phyloP scores from a whole-genome alignment of 805 yeast genomes.

The Yamadazyma insecticola region DNA sequence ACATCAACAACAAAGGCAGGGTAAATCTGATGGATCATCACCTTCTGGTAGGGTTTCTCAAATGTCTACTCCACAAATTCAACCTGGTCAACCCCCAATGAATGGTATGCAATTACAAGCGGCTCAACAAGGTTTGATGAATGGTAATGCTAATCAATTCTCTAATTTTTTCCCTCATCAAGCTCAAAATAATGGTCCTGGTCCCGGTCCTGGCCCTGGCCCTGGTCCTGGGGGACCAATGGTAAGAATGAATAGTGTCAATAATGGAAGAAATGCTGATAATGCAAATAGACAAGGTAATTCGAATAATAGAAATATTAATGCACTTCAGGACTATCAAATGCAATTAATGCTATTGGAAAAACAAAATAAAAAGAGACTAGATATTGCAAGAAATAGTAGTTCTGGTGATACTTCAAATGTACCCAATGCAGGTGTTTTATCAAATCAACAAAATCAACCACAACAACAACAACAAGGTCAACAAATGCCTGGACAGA shows the following conservation, averaged over 20 bases:
- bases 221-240: conserved; percentile 2
- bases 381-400: conserved; percentile 47
- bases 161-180: too few species aligned
- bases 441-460: conserved; percentile 21
- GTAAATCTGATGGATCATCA: not conserved
- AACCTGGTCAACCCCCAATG: conserved; percentile 2
- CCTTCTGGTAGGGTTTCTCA: conserved; percentile 1
- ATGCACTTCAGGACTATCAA: conserved; percentile 78
- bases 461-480: conserved; percentile 7
- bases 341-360: conserved; percentile 72
- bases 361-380: conserved; percentile 66
- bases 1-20: not conserved
- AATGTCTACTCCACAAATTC: conserved; percentile 3
- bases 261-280: conserved; percentile 3
- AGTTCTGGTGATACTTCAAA: conserved; percentile 16
- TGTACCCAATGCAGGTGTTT: conserved; percentile 15
- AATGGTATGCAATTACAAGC: conserved; percentile 10
- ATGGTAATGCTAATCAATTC: conserved; percentile 5
- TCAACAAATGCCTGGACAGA: conserved; percentile 2
- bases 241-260: conserved; percentile 11
- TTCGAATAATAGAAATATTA: conserved; percentile 27
- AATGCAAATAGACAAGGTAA: not conserved
- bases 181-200: conserved; percentile 5
- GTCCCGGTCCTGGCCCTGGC: conserved; percentile 1
- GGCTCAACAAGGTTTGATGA: conserved; percentile 10